phyloP scores from a whole-genome alignment of 352 stramenopile genomes.

The Nothophytophthora sp. region DNA sequence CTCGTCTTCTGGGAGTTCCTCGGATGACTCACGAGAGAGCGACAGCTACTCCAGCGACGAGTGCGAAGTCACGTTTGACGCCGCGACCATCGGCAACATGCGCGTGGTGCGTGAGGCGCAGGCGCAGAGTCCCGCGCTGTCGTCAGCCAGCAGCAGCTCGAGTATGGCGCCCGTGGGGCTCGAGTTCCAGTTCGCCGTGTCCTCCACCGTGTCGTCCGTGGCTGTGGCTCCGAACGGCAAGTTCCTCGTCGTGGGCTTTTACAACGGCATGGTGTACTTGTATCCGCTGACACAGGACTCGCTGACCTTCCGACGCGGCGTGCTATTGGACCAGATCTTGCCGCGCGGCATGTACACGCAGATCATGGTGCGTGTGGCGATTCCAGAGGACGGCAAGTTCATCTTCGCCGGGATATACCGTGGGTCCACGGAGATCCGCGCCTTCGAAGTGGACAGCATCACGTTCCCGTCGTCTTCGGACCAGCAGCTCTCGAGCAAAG shows the following conservation, averaged over 20 bases:
- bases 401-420: conserved; percentile 87
- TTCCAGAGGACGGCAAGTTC: conserved; percentile 80
- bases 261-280: conserved; percentile 61
- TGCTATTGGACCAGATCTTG: conserved; percentile 82
- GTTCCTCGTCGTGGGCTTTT: conserved; percentile 82
- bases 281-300: conserved; percentile 72
- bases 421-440: conserved; percentile 85
- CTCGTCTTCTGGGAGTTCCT: conserved; percentile 27
- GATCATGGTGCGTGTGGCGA: conserved; percentile 75
- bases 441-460: conserved; percentile 84
- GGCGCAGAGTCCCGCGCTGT: conserved; percentile 42
- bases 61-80: conserved; percentile 63
- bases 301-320: conserved; percentile 63
- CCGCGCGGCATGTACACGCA: conserved; percentile 83
- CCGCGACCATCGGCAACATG: conserved; percentile 63
- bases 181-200: conserved; percentile 64
- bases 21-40: conserved; percentile 21
- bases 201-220: conserved; percentile 80
- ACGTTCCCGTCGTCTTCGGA: conserved; percentile 41
- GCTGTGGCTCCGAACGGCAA: conserved; percentile 63
- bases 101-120: conserved; percentile 52
- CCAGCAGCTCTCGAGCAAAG: conserved; percentile 4
- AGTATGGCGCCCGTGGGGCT: conserved; percentile 36
- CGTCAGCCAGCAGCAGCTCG: conserved; percentile 37
- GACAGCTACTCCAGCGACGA: conserved; percentile 51